Base-by-base conservation (phyloP, 2,329 filamentous ascomycete genomes). In the Epichloe brachyelytri region DNA sequence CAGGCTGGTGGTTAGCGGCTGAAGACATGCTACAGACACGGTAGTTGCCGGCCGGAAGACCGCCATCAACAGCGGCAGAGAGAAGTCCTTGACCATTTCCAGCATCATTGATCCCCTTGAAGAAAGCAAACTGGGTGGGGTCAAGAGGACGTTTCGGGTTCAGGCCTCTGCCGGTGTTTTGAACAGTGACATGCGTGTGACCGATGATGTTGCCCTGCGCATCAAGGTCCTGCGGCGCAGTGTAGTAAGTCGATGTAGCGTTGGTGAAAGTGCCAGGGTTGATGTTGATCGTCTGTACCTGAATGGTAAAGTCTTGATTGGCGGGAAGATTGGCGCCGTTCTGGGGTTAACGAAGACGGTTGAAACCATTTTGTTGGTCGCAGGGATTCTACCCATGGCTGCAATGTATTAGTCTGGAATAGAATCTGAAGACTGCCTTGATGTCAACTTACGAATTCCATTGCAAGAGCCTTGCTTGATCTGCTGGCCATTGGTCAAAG, bases 31-130 rank as follows among this genome's bases (percentile, higher is more conserved):
- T 79, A 72, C 81, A 85, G 54, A 82, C 66, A 58, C 81, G 78
- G 68, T 83, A 85, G 68, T 77, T 79, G 37, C 80, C 80, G 3
- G 72, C 69, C 3, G 79, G 78, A 3, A 84, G 75, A 59, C 80
- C 81, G 51, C 74, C 77, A 1, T 68, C 66, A 22, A 84, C 80
- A 2, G 62, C 65, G 39, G 79, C 75, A 12, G 68, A 64, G 11
- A 84, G 68, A 5, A 71, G 66, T 48, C 79, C 79, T 2, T 76
- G 58, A 34, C 73, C 74, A 58, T 83, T 73, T 36, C 78, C 79
- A 15, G 66, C 71, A 54, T 81, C 78, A 65, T 83, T 81, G 68
- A 83, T 79, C 54, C 80, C 80, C 71, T 83, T 82, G 75, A 83
- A 83, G 65, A 82, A 82, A 60, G 68, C 76, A 57, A 78, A 82